Percentiles rank a stretch among this genome's conserved stretches.
Conservation (phyloP, 164 flowering plant species). For the Annona squamosa region DNA sequence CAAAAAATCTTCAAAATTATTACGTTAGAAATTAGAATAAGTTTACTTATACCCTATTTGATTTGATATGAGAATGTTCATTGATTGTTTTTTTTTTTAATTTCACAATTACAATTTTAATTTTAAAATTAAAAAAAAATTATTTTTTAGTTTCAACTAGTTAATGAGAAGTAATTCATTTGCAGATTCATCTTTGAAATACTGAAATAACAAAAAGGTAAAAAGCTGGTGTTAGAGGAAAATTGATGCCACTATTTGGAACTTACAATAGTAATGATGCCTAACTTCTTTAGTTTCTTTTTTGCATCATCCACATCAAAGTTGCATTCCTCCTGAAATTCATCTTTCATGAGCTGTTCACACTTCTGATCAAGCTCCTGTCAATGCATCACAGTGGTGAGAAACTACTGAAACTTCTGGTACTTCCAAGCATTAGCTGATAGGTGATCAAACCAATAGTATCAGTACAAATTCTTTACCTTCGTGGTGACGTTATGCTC, state of each 20-base stretch:
- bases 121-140: too few species aligned
- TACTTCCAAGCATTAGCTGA: not conserved
- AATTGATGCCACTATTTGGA: not conserved
- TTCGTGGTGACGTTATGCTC: slow-evolving; percentile 63
- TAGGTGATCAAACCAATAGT: too few species aligned
- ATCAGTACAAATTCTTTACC: slow-evolving; percentile 20
- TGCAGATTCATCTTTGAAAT: not conserved
- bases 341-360: slow-evolving; percentile 62
- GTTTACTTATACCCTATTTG: too few species aligned
- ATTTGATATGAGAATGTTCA: too few species aligned
- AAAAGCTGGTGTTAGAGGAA: not conserved
- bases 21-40: too few species aligned
- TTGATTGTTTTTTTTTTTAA: too few species aligned
- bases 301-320: slow-evolving; percentile 95
- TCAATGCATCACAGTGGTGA: slow-evolving; percentile 1
- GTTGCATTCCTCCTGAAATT: slow-evolving; percentile 56
- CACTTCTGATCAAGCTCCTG: slow-evolving; percentile 64
- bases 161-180: not conserved
- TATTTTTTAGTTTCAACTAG: too few species aligned
- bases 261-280: slow-evolving; percentile 78
- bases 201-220: not conserved
- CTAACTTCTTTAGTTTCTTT: slow-evolving; percentile 73
- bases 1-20: too few species aligned
- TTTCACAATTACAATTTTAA: too few species aligned
- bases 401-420: not conserved